Base-by-base conservation (phyloP, 1,284 basidiomycete genomes). In the Thecaphora frezii region DNA sequence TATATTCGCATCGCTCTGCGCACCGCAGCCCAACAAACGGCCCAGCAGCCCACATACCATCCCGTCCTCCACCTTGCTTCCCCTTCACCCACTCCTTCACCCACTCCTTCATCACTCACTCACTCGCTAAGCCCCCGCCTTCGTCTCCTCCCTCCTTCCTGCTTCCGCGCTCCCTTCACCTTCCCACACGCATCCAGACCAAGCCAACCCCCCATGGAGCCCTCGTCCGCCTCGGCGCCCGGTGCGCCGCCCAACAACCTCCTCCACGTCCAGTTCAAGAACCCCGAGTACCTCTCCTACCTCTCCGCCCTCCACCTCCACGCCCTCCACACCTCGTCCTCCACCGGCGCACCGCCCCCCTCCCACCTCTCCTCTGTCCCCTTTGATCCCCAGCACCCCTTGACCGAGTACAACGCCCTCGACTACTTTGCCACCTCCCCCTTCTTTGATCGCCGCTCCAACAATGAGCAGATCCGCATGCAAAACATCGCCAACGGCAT, bases 391-490 rank as follows among this genome's bases (percentile, higher is more conserved):
- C 22, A 38, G 1, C 53, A 60, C 21, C 64, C 68, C 1, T 49
- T 75, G 4, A 67, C 58, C 48, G 66, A 62, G 39, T 51, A 56
- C 49, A 76, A 73, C 37, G 65, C 69, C 3, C 67, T 75, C 54
- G 56, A 71, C 9, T 77, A 77, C 51, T 77, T 77, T 45, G 66
- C 67, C 33, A 70, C 59, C 24, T 74, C 71, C 18, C 71, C 71
- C 18, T 77, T 77, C 54, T 77, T 69, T 54, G 74, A 75, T 28
- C 55, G 66, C 16, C 53, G 65, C 23, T 68, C 67, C 57, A 75
- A 72, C 46, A 77, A 77, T 39, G 71, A 77, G 58, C 66, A 74
- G 58, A 73, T 77, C 28, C 69, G 74, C 12, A 77, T 77, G 74
- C 74, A 77, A 46, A 75, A 73, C 46, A 64, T 72, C 21, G 71